These are phyloP conservation scores for Russula griseocarnosa DNA, from an alignment of 768 basidiomycete species.

Conservation along the genomic window DNA sequence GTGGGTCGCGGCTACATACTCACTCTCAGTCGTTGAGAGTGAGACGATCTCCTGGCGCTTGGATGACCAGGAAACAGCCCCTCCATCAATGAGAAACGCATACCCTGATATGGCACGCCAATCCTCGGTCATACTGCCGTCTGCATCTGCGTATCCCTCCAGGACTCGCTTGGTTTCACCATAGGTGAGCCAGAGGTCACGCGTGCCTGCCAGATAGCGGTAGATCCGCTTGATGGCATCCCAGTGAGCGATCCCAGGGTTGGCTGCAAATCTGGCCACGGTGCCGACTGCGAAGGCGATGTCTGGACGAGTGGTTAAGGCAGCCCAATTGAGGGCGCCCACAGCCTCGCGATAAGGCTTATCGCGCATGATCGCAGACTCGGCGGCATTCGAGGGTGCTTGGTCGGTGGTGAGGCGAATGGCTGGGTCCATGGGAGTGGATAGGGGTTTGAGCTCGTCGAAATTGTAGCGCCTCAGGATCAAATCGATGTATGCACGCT, in stretches of 20 bases:
- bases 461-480: not conserved
- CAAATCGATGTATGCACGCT: too few relatives aligned
- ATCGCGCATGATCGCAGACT: not conserved
- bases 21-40: conserved; percentile 41
- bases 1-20: conserved; percentile 38
- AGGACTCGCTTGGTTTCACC: conserved; percentile 12
- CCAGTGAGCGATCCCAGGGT: not conserved
- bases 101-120: conserved; percentile 29
- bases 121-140: conserved; percentile 31
- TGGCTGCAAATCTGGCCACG: not conserved
- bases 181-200: conserved; percentile 13
- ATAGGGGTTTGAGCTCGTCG: not conserved
- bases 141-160: conserved; percentile 31
- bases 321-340: not conserved
- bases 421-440: not conserved
- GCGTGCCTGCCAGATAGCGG: not conserved
- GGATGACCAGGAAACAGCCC: conserved; percentile 39
- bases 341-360: not conserved
- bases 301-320: not conserved
- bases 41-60: conserved; percentile 34
- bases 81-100: conserved; percentile 4
- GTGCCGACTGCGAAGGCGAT: not conserved
- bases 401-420: not conserved
- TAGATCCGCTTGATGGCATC: not conserved
- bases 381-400: not conserved